A percentile compares a stretch with the other conserved stretches of the same genome.
Conservation (phyloP, 176 grass and related monocot genomes). For the Tillandsia leiboldiana region DNA sequence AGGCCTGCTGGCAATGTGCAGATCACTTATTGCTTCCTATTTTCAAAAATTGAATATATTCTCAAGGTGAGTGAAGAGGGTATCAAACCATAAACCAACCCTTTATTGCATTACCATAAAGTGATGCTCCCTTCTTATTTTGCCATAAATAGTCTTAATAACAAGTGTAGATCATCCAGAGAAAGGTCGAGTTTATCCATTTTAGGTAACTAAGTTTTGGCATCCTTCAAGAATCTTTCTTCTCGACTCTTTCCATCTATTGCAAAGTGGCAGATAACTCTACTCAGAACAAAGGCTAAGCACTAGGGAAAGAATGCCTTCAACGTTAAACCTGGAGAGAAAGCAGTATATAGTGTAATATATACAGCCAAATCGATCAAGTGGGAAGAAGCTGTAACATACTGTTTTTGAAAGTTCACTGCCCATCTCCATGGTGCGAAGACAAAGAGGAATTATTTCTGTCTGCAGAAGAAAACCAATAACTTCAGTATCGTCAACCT, state of each 20-base stretch:
- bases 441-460: conserved; percentile 83
- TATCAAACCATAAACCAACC: too few relatives aligned
- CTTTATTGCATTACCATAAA: too few relatives aligned
- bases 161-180: neutral
- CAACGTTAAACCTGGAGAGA: neutral
- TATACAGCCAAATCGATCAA: neutral
- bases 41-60: too few relatives aligned
- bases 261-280: neutral
- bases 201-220: neutral
- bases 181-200: neutral
- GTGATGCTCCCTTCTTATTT: too few relatives aligned
- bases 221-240: neutral
- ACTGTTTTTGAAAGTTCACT: conserved; percentile 91
- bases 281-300: neutral
- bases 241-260: neutral
- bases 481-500: conserved; percentile 85
- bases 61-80: too few relatives aligned
- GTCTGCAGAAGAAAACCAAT: conserved; percentile 62
- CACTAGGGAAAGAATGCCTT: too few relatives aligned
- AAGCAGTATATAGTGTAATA: neutral
- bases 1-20: too few relatives aligned
- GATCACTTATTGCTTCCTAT: too few relatives aligned
- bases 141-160: neutral
- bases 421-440: conserved; percentile 88
- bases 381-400: conserved; percentile 9